Evolutionary conservation across 352 stramenopile species (phyloP).

Genomic region (Pythium pyrilobum): DNA sequence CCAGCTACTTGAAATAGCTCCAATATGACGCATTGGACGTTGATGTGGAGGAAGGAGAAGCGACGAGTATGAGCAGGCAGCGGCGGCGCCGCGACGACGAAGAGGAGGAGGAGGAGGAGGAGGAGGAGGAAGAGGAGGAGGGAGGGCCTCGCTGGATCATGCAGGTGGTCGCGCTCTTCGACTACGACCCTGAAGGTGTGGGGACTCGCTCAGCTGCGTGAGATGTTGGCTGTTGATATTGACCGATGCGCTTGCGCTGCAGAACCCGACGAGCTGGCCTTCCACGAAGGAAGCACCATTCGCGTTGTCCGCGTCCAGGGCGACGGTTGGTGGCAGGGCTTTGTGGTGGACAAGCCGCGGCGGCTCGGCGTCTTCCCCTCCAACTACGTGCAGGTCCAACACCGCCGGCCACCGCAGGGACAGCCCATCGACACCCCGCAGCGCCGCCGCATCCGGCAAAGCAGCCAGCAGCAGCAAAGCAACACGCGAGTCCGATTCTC

Average conservation of each 20-base stretch:
- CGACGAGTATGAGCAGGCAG: conserved; percentile 3
- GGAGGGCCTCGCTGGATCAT: conserved; percentile 22
- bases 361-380: conserved; percentile 49
- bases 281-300: conserved; percentile 38
- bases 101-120: background rate
- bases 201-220: background rate
- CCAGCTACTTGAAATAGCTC: conserved; percentile 8
- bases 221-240: background rate
- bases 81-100: background rate
- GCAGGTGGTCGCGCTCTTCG: conserved; percentile 50
- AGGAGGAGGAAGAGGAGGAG: background rate
- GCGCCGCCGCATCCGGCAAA: conserved; percentile 1
- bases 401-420: conserved; percentile 9
- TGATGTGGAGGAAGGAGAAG: background rate
- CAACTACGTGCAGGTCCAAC: conserved; percentile 61
- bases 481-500: conserved; percentile 7
- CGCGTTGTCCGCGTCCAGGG: conserved; percentile 46
- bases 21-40: background rate
- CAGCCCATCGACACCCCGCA: background rate
- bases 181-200: conserved; percentile 61
- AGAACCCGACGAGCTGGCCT: conserved; percentile 56
- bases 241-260: background rate
- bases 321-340: conserved; percentile 62
- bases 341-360: conserved; percentile 22
- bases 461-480: conserved; percentile 14